phyloP scores from a whole-genome alignment of 371 early-diverging fungal species.

The Mucor piriformis region DNA sequence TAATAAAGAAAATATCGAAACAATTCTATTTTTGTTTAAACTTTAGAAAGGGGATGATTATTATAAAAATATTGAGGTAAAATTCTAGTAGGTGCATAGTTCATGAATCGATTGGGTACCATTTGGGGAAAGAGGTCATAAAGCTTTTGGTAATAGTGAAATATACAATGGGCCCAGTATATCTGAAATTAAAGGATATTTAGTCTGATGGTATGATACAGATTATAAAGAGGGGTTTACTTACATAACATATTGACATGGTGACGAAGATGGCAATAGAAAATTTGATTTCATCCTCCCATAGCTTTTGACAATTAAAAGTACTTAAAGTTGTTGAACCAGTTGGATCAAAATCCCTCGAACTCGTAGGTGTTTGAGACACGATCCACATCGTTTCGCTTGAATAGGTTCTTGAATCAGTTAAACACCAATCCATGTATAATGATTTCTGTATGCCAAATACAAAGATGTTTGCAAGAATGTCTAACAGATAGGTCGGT shows the following conservation, averaged over 20 bases:
- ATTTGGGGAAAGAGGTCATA: slow-evolving; percentile 11
- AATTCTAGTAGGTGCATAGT: slow-evolving; percentile 7
- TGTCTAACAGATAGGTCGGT: slow-evolving; percentile 9
- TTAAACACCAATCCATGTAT: slow-evolving; percentile 36
- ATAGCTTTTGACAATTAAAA: slow-evolving; percentile 42
- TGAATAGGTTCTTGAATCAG: slow-evolving; percentile 1
- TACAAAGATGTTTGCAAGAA: slow-evolving; percentile 17
- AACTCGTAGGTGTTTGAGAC: neutral
- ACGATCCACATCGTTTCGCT: slow-evolving; percentile 5
- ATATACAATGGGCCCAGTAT: slow-evolving; percentile 44
- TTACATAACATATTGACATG: slow-evolving; percentile 38
- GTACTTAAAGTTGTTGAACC: neutral
- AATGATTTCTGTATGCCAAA: slow-evolving; percentile 40
- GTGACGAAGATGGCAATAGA: slow-evolving; percentile 32
- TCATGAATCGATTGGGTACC: slow-evolving; percentile 3
- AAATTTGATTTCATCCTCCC: slow-evolving; percentile 48
- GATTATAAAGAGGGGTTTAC: neutral
- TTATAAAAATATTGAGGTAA: neutral
- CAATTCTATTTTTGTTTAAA: neutral
- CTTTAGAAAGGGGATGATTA: slow-evolving; percentile 1
- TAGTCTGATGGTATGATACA: neutral
- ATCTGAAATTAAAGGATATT: slow-evolving; percentile 12
- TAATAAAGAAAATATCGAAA: slow-evolving; percentile 2
- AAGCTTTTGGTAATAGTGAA: slow-evolving; percentile 43
- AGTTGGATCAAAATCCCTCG: neutral